Evolutionary conservation across 805 yeast species (phyloP), one percentile per base, ranked within the genome.

Genomic region (Starmerella vaccinii): DNA sequence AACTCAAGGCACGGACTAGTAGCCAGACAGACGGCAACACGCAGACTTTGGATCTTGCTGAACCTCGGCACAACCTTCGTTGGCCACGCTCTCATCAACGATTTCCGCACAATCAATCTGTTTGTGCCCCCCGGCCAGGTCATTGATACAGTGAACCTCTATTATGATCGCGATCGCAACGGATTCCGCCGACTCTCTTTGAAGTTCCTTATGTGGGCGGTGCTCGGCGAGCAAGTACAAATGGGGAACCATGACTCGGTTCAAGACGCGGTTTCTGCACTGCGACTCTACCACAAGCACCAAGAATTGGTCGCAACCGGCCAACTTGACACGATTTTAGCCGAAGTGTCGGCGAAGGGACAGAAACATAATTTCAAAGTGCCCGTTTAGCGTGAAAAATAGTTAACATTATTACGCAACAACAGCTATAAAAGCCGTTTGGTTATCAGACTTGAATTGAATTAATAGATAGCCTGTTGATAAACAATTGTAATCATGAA

Each of bases 181-280:
- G 61, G 62, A 6, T 85, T 83, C 61, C 71, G 98, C 53, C 82
- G 80, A 54, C 71, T 92, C 32, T 85, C 95, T 3, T 74, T 92
- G 58, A 82, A 90, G 62, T 92, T 87, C 63, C 69, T 92, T 63
- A 87, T 95, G 12, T 88, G 88, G 74, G 78, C 79, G 26, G 71
- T 90, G 43, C 71, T 92, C 48, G 76, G 76, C 30, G 80, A 78
- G 54, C 75, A 79, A 45, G 95, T 94, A 29, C 99, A 92, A 65
- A 80, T 79, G 2, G 95, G 92, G 1, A 90, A 90, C 62, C 99
- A 92, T 66, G 97, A 94, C 64, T 90, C 97, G 0, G 88, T 92
- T 41, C 98, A 92, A 62, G 99, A 92, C 69, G 97, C 99, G 0
- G 70, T 73, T 50, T 82, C 94, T 10, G 97, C 99, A 0, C 72